Base-by-base conservation (phyloP, 257 asterid genomes). In the Anisodus tanguticus region DNA sequence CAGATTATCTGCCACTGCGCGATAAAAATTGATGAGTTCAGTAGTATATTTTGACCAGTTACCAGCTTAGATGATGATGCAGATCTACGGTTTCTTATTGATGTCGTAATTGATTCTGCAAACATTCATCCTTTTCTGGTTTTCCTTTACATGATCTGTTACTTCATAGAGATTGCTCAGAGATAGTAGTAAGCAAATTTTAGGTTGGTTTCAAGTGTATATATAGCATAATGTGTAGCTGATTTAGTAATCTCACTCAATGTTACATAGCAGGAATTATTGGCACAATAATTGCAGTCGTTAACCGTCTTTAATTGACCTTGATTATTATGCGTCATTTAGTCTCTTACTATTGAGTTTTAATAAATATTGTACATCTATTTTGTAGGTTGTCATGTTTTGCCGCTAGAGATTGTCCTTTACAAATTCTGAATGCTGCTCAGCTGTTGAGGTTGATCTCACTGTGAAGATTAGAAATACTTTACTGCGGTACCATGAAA, bases 341-440 rank as follows among this genome's bases (percentile, higher is more conserved):
- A 51, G 26, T 76, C 9, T 6, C 41, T 37, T 3, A 15, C 45
- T 12, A 17, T 47, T 57, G 45, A 41, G 45, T 72, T 43, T 53
- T 53, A 31, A 53, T 11, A 77, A 74, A 26, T 31, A 53, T 13
- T 8, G 47, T 77, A 8, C 64, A 53, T 51, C 2, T 53, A 15
- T 26, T 77, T 45, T 77, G 81, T 77, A 77, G 81, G 49, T 77
- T 53, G 64, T 26, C 9, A 3, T 53, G 81, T 26, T 55, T 26
- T 31, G 63, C 63, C 3, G 17, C 63, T 53, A 53, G 64, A 54
- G 8, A 51, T 76, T 53, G 26, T 51, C 26, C 45, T 77, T 26
- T 51, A 6, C 63, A 13, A 77, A 54, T 77, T 77, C n/a, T 13
- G 64, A 77, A 26, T 6, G 63, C 26, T 76, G 22, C 81, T 76